phyloP scores from a whole-genome alignment of 768 basidiomycete species.

The Suillus placidus region DNA sequence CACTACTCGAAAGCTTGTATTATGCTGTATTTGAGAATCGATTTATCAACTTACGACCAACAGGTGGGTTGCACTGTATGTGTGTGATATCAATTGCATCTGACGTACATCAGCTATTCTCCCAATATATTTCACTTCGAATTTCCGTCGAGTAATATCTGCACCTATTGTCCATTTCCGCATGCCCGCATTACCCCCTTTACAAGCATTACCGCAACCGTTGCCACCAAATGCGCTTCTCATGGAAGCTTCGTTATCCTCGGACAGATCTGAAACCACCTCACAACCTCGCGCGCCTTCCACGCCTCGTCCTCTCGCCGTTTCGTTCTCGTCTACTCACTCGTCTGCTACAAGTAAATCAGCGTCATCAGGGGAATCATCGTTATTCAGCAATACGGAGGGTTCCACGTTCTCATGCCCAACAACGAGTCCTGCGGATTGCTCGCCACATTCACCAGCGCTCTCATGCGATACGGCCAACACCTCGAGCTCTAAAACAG shows the following conservation, averaged over 20 bases:
- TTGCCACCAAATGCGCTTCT: conserved; percentile 30
- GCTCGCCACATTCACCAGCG: conserved; percentile 21
- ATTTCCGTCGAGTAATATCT: conserved; percentile 65
- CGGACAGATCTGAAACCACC: conserved; percentile 27
- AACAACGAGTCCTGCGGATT: conserved; percentile 24
- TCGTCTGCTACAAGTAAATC: conserved; percentile 38
- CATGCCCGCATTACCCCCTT: conserved; percentile 71
- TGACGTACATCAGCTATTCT: conserved; percentile 51
- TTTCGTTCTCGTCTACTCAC: conserved; percentile 55
- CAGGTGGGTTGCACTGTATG: conserved; percentile 45
- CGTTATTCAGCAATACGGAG: conserved; percentile 34
- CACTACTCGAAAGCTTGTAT: conserved; percentile 66
- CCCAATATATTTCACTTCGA: conserved; percentile 70
- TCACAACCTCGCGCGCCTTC: conserved; percentile 17
- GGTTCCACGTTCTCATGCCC: conserved; percentile 26
- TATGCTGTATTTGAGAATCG: conserved; percentile 68
- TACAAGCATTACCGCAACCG: conserved; percentile 46
- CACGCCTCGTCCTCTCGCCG: conserved; percentile 43
- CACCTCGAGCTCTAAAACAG: conserved; percentile 5
- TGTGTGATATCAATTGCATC: neutral
- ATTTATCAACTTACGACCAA: conserved; percentile 72
- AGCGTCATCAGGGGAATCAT: conserved; percentile 36
- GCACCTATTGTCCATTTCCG: conserved; percentile 65
- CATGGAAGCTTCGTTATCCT: conserved; percentile 23
- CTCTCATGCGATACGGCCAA: neutral